Percentiles rank a stretch among this genome's conserved stretches.
Evolutionary conservation across 768 basidiomycete species (phyloP).

Genomic region (Amylocystis lapponica): DNA sequence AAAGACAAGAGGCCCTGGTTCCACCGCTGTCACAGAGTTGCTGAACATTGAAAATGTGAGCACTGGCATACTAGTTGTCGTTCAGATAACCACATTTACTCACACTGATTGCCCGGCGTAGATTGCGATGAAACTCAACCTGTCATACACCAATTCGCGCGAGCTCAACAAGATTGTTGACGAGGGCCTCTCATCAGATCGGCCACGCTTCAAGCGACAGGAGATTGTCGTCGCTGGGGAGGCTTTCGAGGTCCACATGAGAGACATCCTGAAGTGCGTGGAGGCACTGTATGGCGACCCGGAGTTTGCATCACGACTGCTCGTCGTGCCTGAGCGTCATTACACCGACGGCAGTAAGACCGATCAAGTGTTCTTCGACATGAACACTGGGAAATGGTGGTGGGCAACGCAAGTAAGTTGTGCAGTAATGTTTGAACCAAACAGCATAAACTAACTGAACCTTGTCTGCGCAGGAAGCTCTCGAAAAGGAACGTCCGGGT

Average conservation of each 20-base stretch:
- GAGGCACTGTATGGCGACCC: too few species aligned
- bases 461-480: too few species aligned
- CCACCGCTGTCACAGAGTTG: constrained; percentile 33
- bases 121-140: background rate
- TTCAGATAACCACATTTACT: background rate
- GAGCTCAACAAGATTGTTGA: constrained; percentile 30
- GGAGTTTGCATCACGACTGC: too few species aligned
- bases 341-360: too few species aligned
- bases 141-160: constrained; percentile 24
- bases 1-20: constrained; percentile 29
- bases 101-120: background rate
- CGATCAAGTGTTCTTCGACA: too few species aligned
- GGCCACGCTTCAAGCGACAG: constrained; percentile 19
- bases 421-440: too few species aligned
- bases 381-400: too few species aligned
- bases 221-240: constrained; percentile 25
- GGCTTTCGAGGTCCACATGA: constrained; percentile 24
- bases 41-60: constrained; percentile 32
- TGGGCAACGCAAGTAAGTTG: too few species aligned
- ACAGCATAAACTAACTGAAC: too few species aligned
- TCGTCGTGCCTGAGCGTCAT: too few species aligned
- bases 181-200: constrained; percentile 13
- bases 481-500: too few species aligned
- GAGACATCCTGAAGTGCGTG: constrained; percentile 31
- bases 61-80: background rate